phyloP scores from a whole-genome alignment of 768 basidiomycete genomes.

The Boletus rufocinnamomeus region DNA sequence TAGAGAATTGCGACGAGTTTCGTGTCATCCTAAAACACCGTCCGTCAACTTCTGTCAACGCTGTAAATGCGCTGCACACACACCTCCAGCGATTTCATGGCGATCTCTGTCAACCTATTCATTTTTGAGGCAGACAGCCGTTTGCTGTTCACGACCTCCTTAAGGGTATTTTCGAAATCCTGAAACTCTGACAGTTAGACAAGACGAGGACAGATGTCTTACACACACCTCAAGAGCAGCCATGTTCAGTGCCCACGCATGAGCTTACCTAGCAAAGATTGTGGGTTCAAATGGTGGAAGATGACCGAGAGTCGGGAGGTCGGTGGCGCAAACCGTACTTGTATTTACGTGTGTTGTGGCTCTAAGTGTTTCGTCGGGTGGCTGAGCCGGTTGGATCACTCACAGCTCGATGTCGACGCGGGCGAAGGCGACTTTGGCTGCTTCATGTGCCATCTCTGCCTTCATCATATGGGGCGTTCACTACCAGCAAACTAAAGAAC shows the following conservation, averaged over 20 bases:
- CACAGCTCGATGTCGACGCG: constrained; percentile 55
- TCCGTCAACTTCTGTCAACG: background rate
- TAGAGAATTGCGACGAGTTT: constrained; percentile 87
- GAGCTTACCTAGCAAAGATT: constrained; percentile 13
- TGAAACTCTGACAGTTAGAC: constrained; percentile 35
- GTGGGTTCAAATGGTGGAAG: constrained; percentile 13
- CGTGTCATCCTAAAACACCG: constrained; percentile 67
- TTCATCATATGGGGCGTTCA: constrained; percentile 90
- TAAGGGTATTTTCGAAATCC: constrained; percentile 81
- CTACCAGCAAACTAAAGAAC: constrained; percentile 80
- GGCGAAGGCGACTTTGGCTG: constrained; percentile 75
- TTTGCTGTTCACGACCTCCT: constrained; percentile 80
- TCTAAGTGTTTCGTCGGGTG: constrained; percentile 12
- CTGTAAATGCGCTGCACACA: constrained; percentile 25
- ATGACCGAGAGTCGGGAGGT: constrained; percentile 17
- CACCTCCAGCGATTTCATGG: constrained; percentile 78
- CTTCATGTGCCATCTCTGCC: constrained; percentile 61
- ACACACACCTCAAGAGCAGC: constrained; percentile 42
- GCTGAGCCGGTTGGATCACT: constrained; percentile 12
- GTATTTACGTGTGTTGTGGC: constrained; percentile 47
- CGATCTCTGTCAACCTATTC: constrained; percentile 69
- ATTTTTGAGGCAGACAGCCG: constrained; percentile 89
- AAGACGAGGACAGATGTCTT: background rate
- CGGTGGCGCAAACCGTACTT: constrained; percentile 8
- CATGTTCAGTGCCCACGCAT: constrained; percentile 38